Evolutionary conservation across 768 basidiomycete species (phyloP).

Genomic region (Candolleomyces eurysporus): DNA sequence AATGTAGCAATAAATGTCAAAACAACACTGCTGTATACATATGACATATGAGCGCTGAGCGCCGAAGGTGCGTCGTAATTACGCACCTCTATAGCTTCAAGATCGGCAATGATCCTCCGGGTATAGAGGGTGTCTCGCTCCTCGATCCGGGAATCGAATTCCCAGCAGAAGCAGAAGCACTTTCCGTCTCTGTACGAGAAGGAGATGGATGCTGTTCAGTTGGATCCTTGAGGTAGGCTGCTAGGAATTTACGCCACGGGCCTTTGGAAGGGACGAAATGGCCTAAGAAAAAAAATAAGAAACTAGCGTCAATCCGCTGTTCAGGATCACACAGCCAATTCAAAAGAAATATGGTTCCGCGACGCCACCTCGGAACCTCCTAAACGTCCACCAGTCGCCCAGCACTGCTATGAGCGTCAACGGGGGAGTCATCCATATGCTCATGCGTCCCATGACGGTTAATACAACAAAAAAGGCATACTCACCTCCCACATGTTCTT

Average conservation of each 20-base stretch:
- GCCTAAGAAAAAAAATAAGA: constrained; percentile 39
- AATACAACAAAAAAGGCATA: background rate
- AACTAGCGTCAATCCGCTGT: background rate
- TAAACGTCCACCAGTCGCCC: too few relatives aligned
- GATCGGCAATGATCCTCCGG: background rate
- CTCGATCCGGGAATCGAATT: constrained; percentile 4
- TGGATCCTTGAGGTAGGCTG: constrained; percentile 58
- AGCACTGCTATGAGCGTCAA: too few relatives aligned
- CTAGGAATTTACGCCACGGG: constrained; percentile 69
- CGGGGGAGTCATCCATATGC: too few relatives aligned
- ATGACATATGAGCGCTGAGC: too few relatives aligned
- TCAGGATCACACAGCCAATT: background rate
- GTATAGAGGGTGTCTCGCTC: constrained; percentile 12
- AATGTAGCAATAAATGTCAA: too few relatives aligned
- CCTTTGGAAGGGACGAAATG: constrained; percentile 79
- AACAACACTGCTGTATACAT: too few relatives aligned
- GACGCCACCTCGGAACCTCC: background rate
- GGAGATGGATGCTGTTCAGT: constrained; percentile 46
- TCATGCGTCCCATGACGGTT: too few relatives aligned
- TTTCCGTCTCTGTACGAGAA: constrained; percentile 5
- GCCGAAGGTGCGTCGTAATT: background rate
- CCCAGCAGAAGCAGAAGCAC: constrained; percentile 5
- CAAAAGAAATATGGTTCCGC: background rate
- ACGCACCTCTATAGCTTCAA: background rate
- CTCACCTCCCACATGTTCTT: constrained; percentile 74